Percentiles rank a stretch among this genome's conserved stretches.
Conservation (phyloP, 176 grass and related monocot species). For the Oryza brachyantha region DNA sequence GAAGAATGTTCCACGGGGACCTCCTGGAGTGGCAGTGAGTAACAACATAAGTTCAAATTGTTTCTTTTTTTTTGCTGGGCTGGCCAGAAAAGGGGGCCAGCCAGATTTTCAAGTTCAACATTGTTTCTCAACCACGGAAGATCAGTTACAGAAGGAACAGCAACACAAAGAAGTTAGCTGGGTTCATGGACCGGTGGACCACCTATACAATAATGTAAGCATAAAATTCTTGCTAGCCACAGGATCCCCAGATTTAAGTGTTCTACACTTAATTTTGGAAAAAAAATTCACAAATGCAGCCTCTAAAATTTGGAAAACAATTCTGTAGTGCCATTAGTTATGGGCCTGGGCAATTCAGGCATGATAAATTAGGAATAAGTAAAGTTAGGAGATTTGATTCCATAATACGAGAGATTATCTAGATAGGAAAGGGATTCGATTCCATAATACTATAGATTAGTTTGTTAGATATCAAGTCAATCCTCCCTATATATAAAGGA, state of each 20-base stretch:
- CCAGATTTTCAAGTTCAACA: slow-evolving; percentile 21
- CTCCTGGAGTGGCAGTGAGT: slow-evolving; percentile 40
- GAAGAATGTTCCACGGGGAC: slow-evolving; percentile 6
- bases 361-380: no score
- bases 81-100: no score
- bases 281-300: not conserved
- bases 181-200: not conserved
- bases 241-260: not conserved
- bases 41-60: no score
- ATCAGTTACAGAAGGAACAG: not conserved
- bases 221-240: not conserved
- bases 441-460: no score
- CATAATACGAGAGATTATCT: no score
- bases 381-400: no score
- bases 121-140: not conserved
- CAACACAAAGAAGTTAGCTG: slow-evolving; percentile 24
- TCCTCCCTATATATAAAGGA: no score
- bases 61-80: no score
- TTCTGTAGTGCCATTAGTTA: no score
- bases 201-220: not conserved
- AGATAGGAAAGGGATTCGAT: no score
- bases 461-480: no score
- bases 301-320: not conserved
- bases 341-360: no score
- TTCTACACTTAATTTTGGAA: not conserved